Conservation (phyloP, 495 filamentous ascomycete species). For the Xylaria grammica region DNA sequence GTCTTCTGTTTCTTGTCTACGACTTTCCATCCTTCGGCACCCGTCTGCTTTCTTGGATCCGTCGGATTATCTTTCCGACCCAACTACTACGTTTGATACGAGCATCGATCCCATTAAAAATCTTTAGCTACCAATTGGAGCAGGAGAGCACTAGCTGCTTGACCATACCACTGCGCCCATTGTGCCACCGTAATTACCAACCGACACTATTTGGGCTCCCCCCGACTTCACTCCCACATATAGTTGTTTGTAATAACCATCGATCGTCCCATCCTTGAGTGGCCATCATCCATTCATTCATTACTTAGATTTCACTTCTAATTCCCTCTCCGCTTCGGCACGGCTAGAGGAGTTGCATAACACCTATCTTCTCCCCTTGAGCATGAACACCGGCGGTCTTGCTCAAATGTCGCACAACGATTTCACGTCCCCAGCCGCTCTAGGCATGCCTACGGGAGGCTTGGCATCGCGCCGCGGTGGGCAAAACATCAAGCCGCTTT, state of each 20-base stretch:
- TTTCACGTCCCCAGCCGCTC: conserved; percentile 68
- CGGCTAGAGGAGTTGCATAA: conserved; percentile 18
- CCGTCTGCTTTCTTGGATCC: conserved; percentile 31
- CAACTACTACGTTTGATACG: conserved; percentile 41
- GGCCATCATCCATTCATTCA: conserved; percentile 39
- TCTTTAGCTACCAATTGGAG: conserved; percentile 25
- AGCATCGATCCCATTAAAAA: conserved; percentile 35
- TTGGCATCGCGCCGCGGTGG: conserved; percentile 78
- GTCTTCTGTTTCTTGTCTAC: conserved; percentile 41
- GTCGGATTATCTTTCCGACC: conserved; percentile 28
- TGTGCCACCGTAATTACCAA: conserved; percentile 34
- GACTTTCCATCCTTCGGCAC: conserved; percentile 30
- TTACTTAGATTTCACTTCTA: conserved; percentile 39
- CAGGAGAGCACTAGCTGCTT: conserved; percentile 26
- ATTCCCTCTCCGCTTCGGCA: conserved; percentile 29
- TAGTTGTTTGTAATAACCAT: conserved; percentile 39
- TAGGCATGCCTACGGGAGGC: conserved; percentile 76
- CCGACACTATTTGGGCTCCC: conserved; percentile 25
- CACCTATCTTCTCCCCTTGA: conserved; percentile 52
- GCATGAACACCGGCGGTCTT: conserved; percentile 98
- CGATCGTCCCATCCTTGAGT: conserved; percentile 34
- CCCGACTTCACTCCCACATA: conserved; percentile 25
- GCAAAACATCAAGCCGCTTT: conserved; percentile 85
- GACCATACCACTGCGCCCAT: conserved; percentile 16
- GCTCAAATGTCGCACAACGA: conserved; percentile 97